Evolutionary conservation across 1,284 basidiomycete genomes (phyloP), one percentile per base, ranked within the genome.

Genomic region (Boletus mariae): DNA sequence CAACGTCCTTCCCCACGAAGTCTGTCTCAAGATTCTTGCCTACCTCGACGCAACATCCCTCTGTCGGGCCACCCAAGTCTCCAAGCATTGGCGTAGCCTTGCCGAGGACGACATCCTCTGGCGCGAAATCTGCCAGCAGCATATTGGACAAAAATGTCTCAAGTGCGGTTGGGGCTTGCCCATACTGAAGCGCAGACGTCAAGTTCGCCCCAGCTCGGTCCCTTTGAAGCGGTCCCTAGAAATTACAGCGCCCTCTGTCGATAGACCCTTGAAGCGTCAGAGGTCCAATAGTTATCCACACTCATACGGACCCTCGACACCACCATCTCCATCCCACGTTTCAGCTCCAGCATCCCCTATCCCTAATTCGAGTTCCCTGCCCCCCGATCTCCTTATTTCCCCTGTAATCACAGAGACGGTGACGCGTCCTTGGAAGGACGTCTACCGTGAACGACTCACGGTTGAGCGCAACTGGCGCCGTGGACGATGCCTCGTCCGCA

Each of bases 91-190:
- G 96, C 90, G 85, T 65, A 75, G 75, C 35, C 83, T 99, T 1
- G 96, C 96, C 1, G 96, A 99, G 72, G 96, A 99, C 68, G 93
- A 99, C 63, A 78, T 96, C 42, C 81, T 99, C 49, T 99, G 96
- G 96, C 81, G 90, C 42, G 87, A 88, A 35, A 99, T 99, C 73
- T 99, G 97, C 70, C 94, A 98, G 66, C 96, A 99, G 69, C 96
- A 99, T 61, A 99, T 99, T 53, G 97, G 97, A 46, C 87, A 95
- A 66, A 97, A 96, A 68, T 99, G 96, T 65, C 84, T 85, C 61
- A 98, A 98, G 71, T 99, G 96, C 63, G 96, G 96, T 6, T 99
- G 97, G 96, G 95, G 95, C 15, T 75, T 99, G 37, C 96, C 96
- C 3, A 78, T 98, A 26, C 79, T 99, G 29, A 92, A 97, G 66